A percentile compares a stretch with the other conserved stretches of the same genome.
Evolutionary conservation across 2,329 filamentous ascomycete species (phyloP).

Genomic region (Fusarium heterosporum): DNA sequence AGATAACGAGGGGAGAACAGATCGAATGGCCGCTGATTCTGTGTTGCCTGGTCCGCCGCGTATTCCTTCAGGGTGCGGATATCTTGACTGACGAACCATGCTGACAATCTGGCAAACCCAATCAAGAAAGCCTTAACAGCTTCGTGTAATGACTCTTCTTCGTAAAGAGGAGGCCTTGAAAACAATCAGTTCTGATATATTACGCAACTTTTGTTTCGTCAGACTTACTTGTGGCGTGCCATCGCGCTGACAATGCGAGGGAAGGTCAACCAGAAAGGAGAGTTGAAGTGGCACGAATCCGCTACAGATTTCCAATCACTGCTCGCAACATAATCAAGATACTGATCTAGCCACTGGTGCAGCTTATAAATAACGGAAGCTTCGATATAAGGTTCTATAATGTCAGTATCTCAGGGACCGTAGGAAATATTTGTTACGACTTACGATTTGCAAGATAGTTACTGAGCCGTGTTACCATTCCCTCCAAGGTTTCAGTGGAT

Average conservation of each 20-base stretch:
- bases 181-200: constrained; percentile 9
- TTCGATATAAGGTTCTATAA: constrained; percentile 57
- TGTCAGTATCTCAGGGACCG: constrained; percentile 34
- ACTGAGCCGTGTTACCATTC: constrained; percentile 52
- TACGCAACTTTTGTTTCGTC: neutral
- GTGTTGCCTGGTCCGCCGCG: constrained; percentile 9
- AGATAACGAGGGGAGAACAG: constrained; percentile 56
- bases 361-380: constrained; percentile 59
- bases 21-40: constrained; percentile 37
- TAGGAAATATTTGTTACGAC: constrained; percentile 4
- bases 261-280: constrained; percentile 64
- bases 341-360: constrained; percentile 63
- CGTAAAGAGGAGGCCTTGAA: constrained; percentile 45
- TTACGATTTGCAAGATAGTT: constrained; percentile 53
- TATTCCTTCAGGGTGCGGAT: constrained; percentile 36
- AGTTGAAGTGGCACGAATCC: constrained; percentile 59
- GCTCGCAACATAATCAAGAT: constrained; percentile 56
- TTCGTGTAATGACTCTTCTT: constrained; percentile 47
- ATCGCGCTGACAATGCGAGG: constrained; percentile 60
- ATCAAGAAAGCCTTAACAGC: constrained; percentile 53
- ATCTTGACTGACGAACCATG: constrained; percentile 65
- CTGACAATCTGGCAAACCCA: constrained; percentile 62
- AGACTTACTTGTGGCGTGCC: constrained; percentile 55
- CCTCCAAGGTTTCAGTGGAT: constrained; percentile 47
- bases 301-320: constrained; percentile 52